These are phyloP conservation scores for Colletotrichum neosansevieriae DNA, from an alignment of 2,329 filamentous ascomycete species.

Conservation along the genomic window DNA sequence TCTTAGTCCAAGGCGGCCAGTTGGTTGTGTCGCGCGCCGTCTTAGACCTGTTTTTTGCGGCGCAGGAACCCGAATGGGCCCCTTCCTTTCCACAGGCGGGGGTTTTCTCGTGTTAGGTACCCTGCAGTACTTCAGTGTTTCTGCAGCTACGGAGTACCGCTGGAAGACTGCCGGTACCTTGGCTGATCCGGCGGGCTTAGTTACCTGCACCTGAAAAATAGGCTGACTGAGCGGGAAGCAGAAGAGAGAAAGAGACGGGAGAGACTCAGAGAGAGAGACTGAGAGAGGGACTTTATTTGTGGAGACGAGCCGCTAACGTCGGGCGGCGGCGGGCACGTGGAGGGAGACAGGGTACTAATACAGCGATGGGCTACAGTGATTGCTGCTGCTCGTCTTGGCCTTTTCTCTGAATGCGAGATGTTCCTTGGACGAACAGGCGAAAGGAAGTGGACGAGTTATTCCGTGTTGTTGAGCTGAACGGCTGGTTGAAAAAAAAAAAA, in stretches of 20 bases:
- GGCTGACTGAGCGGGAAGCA: slow-evolving; percentile 12
- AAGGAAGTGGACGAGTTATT: neutral
- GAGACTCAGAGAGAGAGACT: no score
- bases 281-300: neutral
- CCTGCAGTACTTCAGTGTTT: neutral
- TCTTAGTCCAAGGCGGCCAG: neutral
- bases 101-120: slow-evolving; percentile 26
- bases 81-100: slow-evolving; percentile 6
- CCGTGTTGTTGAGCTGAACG: slow-evolving; percentile 4
- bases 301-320: slow-evolving; percentile 23
- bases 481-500: neutral
- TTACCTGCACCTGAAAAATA: slow-evolving; percentile 6
- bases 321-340: slow-evolving; percentile 30
- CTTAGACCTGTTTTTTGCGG: slow-evolving; percentile 10
- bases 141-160: neutral
- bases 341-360: slow-evolving; percentile 1
- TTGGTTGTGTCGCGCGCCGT: slow-evolving; percentile 14
- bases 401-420: slow-evolving; percentile 6
- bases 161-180: no score
- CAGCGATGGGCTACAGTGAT: neutral
- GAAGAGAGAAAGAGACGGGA: no score
- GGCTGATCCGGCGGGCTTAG: neutral
- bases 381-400: neutral
- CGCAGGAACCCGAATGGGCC: slow-evolving; percentile 15
- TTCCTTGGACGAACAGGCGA: slow-evolving; percentile 4